Conservation (phyloP, 1,139 yeast genomes). For the Debaryomycetaceae sp. region DNA sequence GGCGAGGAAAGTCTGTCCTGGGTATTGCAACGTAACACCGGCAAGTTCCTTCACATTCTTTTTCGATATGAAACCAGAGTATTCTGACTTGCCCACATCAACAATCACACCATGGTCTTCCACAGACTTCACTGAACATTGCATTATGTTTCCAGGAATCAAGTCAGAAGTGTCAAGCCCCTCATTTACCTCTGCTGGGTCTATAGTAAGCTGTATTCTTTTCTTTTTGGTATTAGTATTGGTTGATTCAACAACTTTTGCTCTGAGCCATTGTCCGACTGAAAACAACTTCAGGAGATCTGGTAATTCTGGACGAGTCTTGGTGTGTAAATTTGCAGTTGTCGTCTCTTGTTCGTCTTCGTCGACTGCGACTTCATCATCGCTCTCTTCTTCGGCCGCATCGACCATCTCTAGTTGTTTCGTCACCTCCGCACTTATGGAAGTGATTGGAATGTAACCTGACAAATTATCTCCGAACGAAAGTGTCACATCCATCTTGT, state of each 20-base stretch:
- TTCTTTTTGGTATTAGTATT: constrained; percentile 42
- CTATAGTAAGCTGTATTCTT: constrained; percentile 70
- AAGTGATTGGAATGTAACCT: constrained; percentile 78
- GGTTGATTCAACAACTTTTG: constrained; percentile 55
- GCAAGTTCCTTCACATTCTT: constrained; percentile 44
- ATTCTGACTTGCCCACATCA: constrained; percentile 56
- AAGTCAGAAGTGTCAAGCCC: constrained; percentile 63
- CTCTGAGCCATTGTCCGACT: constrained; percentile 85
- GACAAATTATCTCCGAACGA: constrained; percentile 79
- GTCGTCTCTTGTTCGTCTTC: constrained; percentile 23
- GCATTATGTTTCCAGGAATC: constrained; percentile 59
- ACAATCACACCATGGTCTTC: constrained; percentile 91
- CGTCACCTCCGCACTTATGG: constrained; percentile 65
- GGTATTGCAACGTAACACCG: constrained; percentile 12
- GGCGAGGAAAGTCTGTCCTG: constrained; percentile 51
- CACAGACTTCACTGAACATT: constrained; percentile 70
- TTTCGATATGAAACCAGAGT: constrained; percentile 74
- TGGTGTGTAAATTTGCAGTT: constrained; percentile 24
- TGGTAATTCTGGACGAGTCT: constrained; percentile 46
- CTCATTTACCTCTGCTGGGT: constrained; percentile 70
- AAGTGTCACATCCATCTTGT: constrained; percentile 60
- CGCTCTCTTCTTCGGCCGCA: constrained; percentile 38
- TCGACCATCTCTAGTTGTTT: constrained; percentile 51
- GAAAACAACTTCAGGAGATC: constrained; percentile 51
- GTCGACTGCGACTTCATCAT: constrained; percentile 33